These are phyloP conservation scores for Fraxinus dipetala DNA, from an alignment of 305 asterid species.

Conservation along the genomic window DNA sequence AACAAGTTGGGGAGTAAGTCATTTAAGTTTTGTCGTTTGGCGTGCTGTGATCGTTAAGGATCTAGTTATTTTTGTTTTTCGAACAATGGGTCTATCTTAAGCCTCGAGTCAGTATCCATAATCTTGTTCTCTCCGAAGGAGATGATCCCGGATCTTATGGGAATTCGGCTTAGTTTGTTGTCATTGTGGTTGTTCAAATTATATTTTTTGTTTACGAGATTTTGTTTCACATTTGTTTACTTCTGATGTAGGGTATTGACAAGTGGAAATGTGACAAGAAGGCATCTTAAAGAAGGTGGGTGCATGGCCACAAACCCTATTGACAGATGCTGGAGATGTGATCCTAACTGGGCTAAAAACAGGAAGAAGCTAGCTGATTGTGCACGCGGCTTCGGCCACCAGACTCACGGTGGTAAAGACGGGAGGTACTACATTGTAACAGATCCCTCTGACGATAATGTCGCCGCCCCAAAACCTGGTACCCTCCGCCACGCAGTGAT, in stretches of 20 bases:
- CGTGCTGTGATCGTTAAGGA: not conserved
- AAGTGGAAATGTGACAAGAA: constrained; percentile 23
- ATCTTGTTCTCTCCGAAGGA: not conserved
- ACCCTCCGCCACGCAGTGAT: constrained; percentile 56
- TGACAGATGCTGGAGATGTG: constrained; percentile 54
- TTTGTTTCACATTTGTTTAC: not conserved
- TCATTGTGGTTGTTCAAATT: not conserved
- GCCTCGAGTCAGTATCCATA: not conserved
- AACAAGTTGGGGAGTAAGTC: constrained; percentile 62
- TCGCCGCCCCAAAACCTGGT: constrained; percentile 41
- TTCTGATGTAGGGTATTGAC: constrained; percentile 30
- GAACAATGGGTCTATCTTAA: not conserved
- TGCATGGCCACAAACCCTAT: constrained; percentile 52
- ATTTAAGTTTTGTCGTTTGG: not conserved
- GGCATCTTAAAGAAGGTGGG: constrained; percentile 35
- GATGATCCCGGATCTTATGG: not conserved
- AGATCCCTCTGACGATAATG: constrained; percentile 38
- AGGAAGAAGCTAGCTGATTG: constrained; percentile 45
- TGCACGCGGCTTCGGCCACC: constrained; percentile 46
- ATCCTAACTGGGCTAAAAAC: constrained; percentile 42
- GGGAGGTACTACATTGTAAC: constrained; percentile 41
- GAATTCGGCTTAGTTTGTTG: not conserved
- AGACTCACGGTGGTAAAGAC: constrained; percentile 38
- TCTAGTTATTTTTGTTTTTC: not conserved
- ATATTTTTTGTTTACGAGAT: not conserved